Conservation (phyloP, 768 basidiomycete genomes). For the Mycena chlorophos region DNA sequence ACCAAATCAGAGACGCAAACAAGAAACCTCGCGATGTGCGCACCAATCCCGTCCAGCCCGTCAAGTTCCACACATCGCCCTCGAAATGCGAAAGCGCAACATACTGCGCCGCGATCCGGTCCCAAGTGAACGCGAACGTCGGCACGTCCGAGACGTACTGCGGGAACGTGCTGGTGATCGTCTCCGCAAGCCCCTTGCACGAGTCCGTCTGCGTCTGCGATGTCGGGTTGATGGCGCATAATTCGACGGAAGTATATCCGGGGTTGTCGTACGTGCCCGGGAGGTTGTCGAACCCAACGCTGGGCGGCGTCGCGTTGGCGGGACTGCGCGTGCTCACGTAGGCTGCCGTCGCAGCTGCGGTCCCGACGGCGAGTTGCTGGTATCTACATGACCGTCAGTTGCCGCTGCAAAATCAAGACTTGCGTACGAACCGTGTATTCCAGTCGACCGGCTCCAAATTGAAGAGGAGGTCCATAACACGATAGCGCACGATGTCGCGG, state of each 20-base stretch:
- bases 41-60: slow-evolving; percentile 20
- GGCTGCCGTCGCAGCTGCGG: slow-evolving; percentile 5
- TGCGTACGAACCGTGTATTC: slow-evolving; percentile 20
- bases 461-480: slow-evolving; percentile 27
- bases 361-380: neutral
- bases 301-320: slow-evolving; percentile 15
- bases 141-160: slow-evolving; percentile 22
- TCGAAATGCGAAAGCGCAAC: slow-evolving; percentile 23
- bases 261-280: slow-evolving; percentile 26
- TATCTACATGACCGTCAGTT: slow-evolving; percentile 1
- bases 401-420: neutral
- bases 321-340: slow-evolving; percentile 19
- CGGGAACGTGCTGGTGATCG: slow-evolving; percentile 21
- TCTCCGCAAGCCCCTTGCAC: slow-evolving; percentile 9
- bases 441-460: slow-evolving; percentile 28
- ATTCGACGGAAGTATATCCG: slow-evolving; percentile 26
- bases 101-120: slow-evolving; percentile 22
- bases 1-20: neutral
- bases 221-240: slow-evolving; percentile 21
- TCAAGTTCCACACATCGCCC: slow-evolving; percentile 24
- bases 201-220: neutral
- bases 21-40: slow-evolving; percentile 1
- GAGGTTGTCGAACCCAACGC: slow-evolving; percentile 17
- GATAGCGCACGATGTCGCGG: slow-evolving; percentile 26
- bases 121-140: slow-evolving; percentile 20